These are phyloP conservation scores for Fusarium gaditjirri DNA, from an alignment of 2,329 filamentous ascomycete species.

Conservation along the genomic window DNA sequence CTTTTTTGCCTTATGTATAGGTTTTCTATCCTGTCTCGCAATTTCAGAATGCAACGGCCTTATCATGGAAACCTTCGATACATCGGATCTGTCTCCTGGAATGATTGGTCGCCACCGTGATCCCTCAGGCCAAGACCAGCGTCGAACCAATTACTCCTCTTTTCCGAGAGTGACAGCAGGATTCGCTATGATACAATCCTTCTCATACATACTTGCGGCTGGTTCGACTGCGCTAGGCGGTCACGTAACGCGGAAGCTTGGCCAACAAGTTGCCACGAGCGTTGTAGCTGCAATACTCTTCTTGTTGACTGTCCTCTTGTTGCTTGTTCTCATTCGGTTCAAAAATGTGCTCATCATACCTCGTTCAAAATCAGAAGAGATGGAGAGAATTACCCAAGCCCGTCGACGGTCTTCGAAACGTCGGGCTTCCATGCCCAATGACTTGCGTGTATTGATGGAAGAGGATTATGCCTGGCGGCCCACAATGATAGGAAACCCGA, in stretches of 20 bases:
- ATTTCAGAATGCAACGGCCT: slow-evolving; percentile 81
- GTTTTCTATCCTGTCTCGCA: slow-evolving; percentile 77
- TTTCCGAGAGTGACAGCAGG: slow-evolving; percentile 79
- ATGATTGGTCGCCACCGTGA: slow-evolving; percentile 68
- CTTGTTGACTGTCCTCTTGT: slow-evolving; percentile 70
- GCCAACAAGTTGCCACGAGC: slow-evolving; percentile 74
- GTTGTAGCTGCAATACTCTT: slow-evolving; percentile 75
- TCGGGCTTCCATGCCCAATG: slow-evolving; percentile 55
- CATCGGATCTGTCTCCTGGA: slow-evolving; percentile 79
- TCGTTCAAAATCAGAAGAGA: slow-evolving; percentile 64
- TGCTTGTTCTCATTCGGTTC: slow-evolving; percentile 71
- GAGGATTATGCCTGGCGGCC: slow-evolving; percentile 74
- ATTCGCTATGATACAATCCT: slow-evolving; percentile 74
- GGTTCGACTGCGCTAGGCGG: slow-evolving; percentile 75
- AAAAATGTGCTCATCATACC: slow-evolving; percentile 76
- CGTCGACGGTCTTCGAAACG: slow-evolving; percentile 61
- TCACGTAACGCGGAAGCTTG: slow-evolving; percentile 71
- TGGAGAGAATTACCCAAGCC: slow-evolving; percentile 62
- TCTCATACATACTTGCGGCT: slow-evolving; percentile 77
- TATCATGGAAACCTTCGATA: slow-evolving; percentile 85
- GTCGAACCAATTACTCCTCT: slow-evolving; percentile 76
- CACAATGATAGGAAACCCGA: slow-evolving; percentile 76
- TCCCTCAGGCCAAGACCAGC: slow-evolving; percentile 51
- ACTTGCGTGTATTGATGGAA: slow-evolving; percentile 54
- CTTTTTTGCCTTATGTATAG: slow-evolving; percentile 72